Evolutionary conservation across 1,284 basidiomycete genomes (phyloP), one percentile per base, ranked within the genome.

Genomic region (Limonomyces culmigenus): DNA sequence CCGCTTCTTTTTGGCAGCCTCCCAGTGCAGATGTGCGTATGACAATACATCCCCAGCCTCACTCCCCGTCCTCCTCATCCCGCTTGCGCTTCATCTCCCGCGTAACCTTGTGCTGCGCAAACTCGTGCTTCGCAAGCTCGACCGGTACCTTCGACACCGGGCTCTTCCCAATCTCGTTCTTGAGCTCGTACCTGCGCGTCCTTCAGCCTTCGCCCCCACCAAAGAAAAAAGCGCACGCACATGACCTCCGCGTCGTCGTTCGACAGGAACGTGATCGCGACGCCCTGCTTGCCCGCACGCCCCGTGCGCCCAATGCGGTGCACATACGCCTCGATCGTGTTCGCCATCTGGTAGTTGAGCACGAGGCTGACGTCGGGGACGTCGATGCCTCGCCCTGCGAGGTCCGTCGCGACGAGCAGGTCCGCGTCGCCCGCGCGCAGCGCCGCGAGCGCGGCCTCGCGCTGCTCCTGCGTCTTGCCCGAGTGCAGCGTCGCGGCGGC

Each of bases 291-390:
- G 34, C 93, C 93, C 12, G 95, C 93, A 60, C 93, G 83, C 50
- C 93, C 93, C 33, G 93, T 99, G 52, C 93, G 84, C 57, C 84
- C 93, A 48, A 98, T 96, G 54, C 95, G 79, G 59, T 98, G 93
- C 37, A 96, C 84, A 52, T 97, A 97, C 35, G 83, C 86, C 53
- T 98, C 93, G 54, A 99, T 97, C 19, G 81, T 85, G 48, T 74
- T 79, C 8, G 89, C 74, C 89, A 98, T 97, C 58, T 93, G 87
- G 65, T 78, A 98, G 58, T 98, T 98, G 66, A 97, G 76, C 44
- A 98, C 93, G 38, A 96, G 64, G 39, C 79, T 84, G 41, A 97
- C 92, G 54, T 98, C 87, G 43, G 89, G 85, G 3, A 98, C 88
- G 59, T 99, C 95, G 54, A 98, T 97, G 71, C 93, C 93, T 52